Conservation (phyloP, 768 basidiomycete species). For the Strobilomyces dryophilus region DNA sequence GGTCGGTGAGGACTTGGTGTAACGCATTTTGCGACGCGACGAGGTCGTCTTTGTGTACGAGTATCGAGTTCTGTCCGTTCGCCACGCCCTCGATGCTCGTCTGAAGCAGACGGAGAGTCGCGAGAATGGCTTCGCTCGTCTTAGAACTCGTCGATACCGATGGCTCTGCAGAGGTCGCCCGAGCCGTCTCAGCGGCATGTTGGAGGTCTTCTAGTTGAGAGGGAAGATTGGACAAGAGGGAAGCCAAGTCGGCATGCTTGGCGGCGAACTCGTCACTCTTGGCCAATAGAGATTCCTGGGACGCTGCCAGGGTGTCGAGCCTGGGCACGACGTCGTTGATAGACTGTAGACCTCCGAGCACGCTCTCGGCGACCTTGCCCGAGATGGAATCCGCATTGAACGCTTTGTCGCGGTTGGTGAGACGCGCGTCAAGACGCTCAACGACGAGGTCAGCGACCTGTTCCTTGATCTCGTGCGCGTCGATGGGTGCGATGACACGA, state of each 20-base stretch:
- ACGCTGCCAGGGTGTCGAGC: conserved; percentile 39
- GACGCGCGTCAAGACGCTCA: conserved; percentile 75
- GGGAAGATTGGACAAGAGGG: conserved; percentile 46
- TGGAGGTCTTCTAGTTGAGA: conserved; percentile 41
- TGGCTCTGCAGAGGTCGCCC: conserved; percentile 16
- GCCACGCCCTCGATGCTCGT: conserved; percentile 45
- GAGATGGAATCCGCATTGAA: conserved; percentile 60
- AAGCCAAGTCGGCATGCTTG: conserved; percentile 38
- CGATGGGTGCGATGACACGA: conserved; percentile 67
- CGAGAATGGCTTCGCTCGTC: conserved; percentile 26
- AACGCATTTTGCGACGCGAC: conserved; percentile 47
- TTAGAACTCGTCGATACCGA: conserved; percentile 14
- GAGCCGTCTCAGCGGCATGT: conserved; percentile 37
- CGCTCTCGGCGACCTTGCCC: conserved; percentile 49
- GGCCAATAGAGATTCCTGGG: conserved; percentile 40
- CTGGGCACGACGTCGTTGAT: conserved; percentile 36
- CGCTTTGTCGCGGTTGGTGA: conserved; percentile 71
- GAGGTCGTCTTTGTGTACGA: conserved; percentile 46
- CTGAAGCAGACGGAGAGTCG: conserved; percentile 44
- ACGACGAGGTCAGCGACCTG: conserved; percentile 87
- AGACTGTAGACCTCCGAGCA: conserved; percentile 43
- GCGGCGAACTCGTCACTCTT: conserved; percentile 36
- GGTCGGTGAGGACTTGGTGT: conserved; percentile 50
- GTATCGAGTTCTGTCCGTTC: conserved; percentile 46
- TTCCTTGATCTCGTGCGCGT: conserved; percentile 84